Conservation (phyloP, 139 green algal species). For the Tetraselmis chui region DNA sequence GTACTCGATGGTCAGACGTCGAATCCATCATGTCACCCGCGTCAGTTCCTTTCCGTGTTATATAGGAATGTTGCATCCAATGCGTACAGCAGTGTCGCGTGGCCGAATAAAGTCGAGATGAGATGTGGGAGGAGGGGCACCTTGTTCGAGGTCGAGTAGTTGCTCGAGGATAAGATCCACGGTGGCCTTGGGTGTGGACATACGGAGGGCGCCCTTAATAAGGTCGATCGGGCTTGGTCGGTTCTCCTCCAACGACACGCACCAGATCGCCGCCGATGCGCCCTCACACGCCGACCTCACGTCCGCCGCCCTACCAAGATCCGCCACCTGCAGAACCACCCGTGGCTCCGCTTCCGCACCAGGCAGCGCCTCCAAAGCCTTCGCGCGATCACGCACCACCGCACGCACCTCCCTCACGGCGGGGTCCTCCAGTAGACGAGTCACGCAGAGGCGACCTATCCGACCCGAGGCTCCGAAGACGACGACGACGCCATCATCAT, state of each 20-base stretch:
- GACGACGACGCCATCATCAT: too few species aligned
- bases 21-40: too few species aligned
- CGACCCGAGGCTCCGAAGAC: neutral
- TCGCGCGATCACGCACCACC: neutral
- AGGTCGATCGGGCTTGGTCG: neutral
- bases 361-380: neutral
- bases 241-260: neutral
- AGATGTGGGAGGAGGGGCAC: too few species aligned
- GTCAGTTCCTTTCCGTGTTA: too few species aligned
- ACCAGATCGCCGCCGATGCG: neutral
- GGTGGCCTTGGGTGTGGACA: neutral
- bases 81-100: too few species aligned
- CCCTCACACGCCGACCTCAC: neutral
- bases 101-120: too few species aligned
- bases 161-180: neutral
- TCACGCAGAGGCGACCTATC: neutral
- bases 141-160: neutral
- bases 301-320: neutral
- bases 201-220: neutral
- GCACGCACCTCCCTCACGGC: neutral
- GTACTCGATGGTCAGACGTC: too few species aligned
- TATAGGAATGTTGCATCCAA: too few species aligned
- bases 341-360: neutral
- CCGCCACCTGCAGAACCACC: neutral
- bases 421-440: neutral